These are phyloP conservation scores for Saprolegnia diclina DNA, from an alignment of 352 stramenopile species.

Conservation along the genomic window DNA sequence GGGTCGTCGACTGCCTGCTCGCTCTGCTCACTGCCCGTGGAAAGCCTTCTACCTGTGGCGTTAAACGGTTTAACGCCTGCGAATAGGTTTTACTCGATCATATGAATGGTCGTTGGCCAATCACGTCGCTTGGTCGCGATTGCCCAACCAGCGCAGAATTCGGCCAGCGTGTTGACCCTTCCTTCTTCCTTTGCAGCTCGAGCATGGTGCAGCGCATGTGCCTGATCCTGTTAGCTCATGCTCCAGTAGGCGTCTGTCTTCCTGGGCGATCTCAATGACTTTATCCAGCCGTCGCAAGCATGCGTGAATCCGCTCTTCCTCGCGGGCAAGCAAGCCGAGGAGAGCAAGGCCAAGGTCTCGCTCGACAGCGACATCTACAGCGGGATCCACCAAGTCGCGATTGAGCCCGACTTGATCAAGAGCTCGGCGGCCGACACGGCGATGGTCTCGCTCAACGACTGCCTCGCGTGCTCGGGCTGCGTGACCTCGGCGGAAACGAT, in stretches of 20 bases:
- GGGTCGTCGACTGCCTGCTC: no score
- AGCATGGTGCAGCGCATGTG: not conserved
- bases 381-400: conserved; percentile 33
- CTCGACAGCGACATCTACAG: conserved; percentile 65
- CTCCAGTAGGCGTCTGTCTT: conserved; percentile 81
- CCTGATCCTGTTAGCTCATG: not conserved
- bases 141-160: not conserved
- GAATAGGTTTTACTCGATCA: no score
- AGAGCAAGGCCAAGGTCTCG: conserved; percentile 59
- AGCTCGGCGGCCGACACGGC: conserved; percentile 74
- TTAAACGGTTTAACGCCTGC: no score
- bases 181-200: not conserved
- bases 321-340: conserved; percentile 31
- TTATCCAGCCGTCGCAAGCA: conserved; percentile 90
- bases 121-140: not conserved
- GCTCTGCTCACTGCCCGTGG: no score
- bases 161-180: no score
- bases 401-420: conserved; percentile 74
- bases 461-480: conserved; percentile 95
- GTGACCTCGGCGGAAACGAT: conserved; percentile 98
- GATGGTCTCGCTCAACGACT: conserved; percentile 94
- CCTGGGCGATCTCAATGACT: conserved; percentile 91
- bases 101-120: not conserved
- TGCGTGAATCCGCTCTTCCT: conserved; percentile 92
- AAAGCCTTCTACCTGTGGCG: no score